Conservation (phyloP, 352 stramenopile genomes). For the Bremia lactucae region DNA sequence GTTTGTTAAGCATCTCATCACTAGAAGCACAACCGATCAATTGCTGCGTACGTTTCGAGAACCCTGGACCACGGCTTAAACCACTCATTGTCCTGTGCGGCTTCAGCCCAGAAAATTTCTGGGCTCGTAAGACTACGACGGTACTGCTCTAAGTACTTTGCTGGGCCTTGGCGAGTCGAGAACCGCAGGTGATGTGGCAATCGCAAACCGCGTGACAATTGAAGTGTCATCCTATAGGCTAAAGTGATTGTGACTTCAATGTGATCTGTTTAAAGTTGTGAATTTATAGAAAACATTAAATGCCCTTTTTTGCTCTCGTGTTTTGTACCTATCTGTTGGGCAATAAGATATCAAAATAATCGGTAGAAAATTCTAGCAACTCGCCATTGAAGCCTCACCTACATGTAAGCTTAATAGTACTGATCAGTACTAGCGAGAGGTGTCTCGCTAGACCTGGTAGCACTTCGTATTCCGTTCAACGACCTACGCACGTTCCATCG, state of each 20-base stretch:
- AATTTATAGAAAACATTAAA: too few species aligned
- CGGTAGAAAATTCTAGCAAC: too few species aligned
- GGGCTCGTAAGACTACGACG: conserved; percentile 28
- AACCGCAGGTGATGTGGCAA: conserved; percentile 1
- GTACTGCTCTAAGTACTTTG: conserved; percentile 37
- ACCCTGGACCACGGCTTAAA: conserved; percentile 38
- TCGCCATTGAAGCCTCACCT: too few species aligned
- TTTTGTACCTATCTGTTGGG: too few species aligned
- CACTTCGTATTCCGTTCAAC: too few species aligned
- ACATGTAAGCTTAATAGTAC: too few species aligned
- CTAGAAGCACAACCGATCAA: background rate
- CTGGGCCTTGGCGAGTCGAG: conserved; percentile 3
- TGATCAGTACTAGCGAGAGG: too few species aligned
- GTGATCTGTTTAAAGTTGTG: too few species aligned
- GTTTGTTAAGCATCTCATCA: background rate
- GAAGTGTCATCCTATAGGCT: conserved; percentile 7
- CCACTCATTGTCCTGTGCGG: conserved; percentile 39
- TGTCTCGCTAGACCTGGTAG: too few species aligned
- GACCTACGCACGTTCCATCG: too few species aligned
- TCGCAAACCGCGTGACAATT: conserved; percentile 1
- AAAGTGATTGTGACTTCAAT: conserved; percentile 13
- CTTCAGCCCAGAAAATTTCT: conserved; percentile 42
- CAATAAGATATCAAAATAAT: too few species aligned
- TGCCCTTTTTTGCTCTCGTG: too few species aligned
- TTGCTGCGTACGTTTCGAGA: conserved; percentile 26